Evolutionary conservation across 495 filamentous ascomycete genomes (phyloP).

Genomic region (Hypoxylon subgilvum): DNA sequence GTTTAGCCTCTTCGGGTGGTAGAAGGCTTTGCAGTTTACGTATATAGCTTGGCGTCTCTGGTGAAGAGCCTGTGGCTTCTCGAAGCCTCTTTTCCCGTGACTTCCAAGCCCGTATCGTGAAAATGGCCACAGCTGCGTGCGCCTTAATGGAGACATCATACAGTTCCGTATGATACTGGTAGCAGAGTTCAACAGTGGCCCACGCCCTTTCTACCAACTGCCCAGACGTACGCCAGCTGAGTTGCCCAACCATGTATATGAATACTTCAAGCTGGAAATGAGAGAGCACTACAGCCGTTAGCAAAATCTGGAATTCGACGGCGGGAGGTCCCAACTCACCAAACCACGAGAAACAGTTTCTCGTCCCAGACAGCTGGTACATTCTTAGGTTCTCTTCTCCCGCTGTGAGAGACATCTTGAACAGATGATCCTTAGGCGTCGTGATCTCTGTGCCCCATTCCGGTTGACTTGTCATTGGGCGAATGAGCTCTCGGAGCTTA

Average conservation of each 20-base stretch:
- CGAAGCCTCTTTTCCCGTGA: slow-evolving; percentile 46
- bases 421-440: slow-evolving; percentile 53
- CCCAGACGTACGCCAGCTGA: slow-evolving; percentile 56
- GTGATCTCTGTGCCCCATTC: slow-evolving; percentile 49
- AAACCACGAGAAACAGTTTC: slow-evolving; percentile 59
- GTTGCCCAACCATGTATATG: slow-evolving; percentile 59
- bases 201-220: slow-evolving; percentile 60
- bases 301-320: background rate
- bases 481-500: slow-evolving; percentile 53
- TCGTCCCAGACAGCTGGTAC: slow-evolving; percentile 45
- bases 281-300: slow-evolving; percentile 38
- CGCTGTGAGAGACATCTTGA: slow-evolving; percentile 50
- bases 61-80: slow-evolving; percentile 27
- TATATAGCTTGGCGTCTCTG: slow-evolving; percentile 46
- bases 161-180: slow-evolving; percentile 53
- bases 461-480: slow-evolving; percentile 50
- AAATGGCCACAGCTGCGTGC: slow-evolving; percentile 49
- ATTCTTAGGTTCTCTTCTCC: slow-evolving; percentile 52
- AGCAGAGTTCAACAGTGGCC: slow-evolving; percentile 49
- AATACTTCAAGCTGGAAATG: slow-evolving; percentile 62
- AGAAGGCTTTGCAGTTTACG: slow-evolving; percentile 41
- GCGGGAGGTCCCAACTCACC: slow-evolving; percentile 32
- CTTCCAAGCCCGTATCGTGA: slow-evolving; percentile 55
- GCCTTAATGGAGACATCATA: slow-evolving; percentile 50
- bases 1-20: slow-evolving; percentile 32